A percentile compares a stretch with the other conserved stretches of the same genome.
Evolutionary conservation across 805 yeast genomes (phyloP).

Genomic region (Tetrapisispora arboricola): DNA sequence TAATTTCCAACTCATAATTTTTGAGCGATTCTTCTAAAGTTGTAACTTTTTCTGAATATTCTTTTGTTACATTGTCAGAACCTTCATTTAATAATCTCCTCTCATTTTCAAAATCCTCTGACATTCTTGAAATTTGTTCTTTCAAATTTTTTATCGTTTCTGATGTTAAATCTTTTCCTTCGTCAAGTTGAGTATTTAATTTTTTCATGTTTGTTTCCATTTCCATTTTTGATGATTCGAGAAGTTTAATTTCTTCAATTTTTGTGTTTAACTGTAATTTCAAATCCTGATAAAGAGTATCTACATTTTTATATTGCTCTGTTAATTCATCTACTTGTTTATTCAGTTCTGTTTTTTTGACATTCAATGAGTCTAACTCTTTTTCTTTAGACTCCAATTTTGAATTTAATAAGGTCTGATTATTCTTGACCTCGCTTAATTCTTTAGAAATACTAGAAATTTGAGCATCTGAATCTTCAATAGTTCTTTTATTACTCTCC

Average conservation of each 20-base stretch:
- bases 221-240: background rate
- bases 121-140: background rate
- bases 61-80: conserved; percentile 41
- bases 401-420: background rate
- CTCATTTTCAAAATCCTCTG: conserved; percentile 37
- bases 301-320: no score
- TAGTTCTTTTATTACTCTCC: background rate
- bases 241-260: no score
- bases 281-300: no score
- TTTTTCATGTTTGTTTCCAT: no score
- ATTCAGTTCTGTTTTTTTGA: background rate
- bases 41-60: conserved; percentile 38
- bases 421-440: background rate
- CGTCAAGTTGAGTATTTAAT: no score
- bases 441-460: background rate
- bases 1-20: conserved; percentile 4
- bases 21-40: conserved; percentile 31
- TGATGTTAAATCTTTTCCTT: conserved; percentile 11
- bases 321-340: conserved; percentile 2
- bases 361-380: background rate
- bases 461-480: background rate
- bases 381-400: background rate
- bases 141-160: conserved; percentile 4
- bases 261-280: no score
- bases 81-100: conserved; percentile 37